phyloP scores from a whole-genome alignment of 179 eudicot species.

The Camellia oleifera region DNA sequence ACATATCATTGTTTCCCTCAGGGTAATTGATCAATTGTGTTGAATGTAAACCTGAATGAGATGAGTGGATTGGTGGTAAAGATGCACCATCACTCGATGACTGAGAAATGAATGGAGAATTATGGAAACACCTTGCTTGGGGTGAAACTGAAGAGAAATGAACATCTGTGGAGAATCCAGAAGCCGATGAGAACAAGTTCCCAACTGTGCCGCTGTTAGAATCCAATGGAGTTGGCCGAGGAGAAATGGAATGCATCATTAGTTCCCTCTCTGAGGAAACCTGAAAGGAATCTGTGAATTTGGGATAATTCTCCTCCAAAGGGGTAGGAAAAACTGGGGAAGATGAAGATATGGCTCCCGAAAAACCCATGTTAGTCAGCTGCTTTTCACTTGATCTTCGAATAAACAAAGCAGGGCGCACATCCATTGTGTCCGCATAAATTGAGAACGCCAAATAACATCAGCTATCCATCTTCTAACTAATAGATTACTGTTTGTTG shows the following conservation, averaged over 20 bases:
- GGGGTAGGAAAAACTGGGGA: slow-evolving; percentile 23
- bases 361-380: slow-evolving; percentile 33
- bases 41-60: slow-evolving; percentile 33
- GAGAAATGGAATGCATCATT: slow-evolving; percentile 32
- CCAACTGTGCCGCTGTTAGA: slow-evolving; percentile 27
- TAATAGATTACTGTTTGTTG: slow-evolving; percentile 1
- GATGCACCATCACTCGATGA: slow-evolving; percentile 33
- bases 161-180: slow-evolving; percentile 40
- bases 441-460: slow-evolving; percentile 4
- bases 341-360: slow-evolving; percentile 51
- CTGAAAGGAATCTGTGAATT: slow-evolving; percentile 48
- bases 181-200: slow-evolving; percentile 30
- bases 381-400: slow-evolving; percentile 44
- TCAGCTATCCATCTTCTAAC: background rate
- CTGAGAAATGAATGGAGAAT: slow-evolving; percentile 32
- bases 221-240: slow-evolving; percentile 28
- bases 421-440: slow-evolving; percentile 31
- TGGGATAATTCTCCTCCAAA: slow-evolving; percentile 44
- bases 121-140: slow-evolving; percentile 29
- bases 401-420: slow-evolving; percentile 44
- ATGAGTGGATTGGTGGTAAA: slow-evolving; percentile 31
- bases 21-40: slow-evolving; percentile 31
- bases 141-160: slow-evolving; percentile 41
- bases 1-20: slow-evolving; percentile 28
- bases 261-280: slow-evolving; percentile 39